Conservation (phyloP, 257 asterid species). For the Primulina huaijiensis region DNA sequence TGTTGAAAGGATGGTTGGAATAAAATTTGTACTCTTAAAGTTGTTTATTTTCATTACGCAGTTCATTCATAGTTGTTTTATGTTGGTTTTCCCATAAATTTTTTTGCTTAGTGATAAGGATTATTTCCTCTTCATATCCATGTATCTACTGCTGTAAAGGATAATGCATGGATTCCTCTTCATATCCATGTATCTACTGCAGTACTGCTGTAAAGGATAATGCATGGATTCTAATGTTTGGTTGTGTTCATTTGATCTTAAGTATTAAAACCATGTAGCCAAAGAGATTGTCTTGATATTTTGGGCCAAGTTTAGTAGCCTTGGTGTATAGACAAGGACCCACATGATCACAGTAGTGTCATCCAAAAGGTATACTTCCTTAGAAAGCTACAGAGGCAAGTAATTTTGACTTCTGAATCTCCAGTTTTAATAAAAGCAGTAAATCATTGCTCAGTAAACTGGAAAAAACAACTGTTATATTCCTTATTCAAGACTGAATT, state of each 20-base stretch:
- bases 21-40: background rate
- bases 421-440: background rate
- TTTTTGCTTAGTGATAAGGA: background rate
- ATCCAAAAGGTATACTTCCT: background rate
- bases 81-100: background rate
- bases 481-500: conserved; percentile 14
- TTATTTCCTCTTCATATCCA: background rate
- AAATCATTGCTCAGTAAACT: background rate
- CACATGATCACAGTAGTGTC: background rate
- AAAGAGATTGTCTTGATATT: background rate
- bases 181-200: background rate
- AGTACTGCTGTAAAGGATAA: background rate
- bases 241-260: background rate
- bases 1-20: background rate
- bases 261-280: background rate
- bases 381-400: background rate
- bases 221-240: background rate
- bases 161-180: background rate
- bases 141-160: background rate
- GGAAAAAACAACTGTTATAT: background rate
- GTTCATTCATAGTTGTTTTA: background rate
- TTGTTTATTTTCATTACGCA: background rate
- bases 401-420: background rate
- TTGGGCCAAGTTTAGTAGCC: background rate
- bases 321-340: background rate